A percentile compares a stretch with the other conserved stretches of the same genome.
phyloP scores from a whole-genome alignment of 2,329 filamentous ascomycete species.

The Westerdykella sp. region DNA sequence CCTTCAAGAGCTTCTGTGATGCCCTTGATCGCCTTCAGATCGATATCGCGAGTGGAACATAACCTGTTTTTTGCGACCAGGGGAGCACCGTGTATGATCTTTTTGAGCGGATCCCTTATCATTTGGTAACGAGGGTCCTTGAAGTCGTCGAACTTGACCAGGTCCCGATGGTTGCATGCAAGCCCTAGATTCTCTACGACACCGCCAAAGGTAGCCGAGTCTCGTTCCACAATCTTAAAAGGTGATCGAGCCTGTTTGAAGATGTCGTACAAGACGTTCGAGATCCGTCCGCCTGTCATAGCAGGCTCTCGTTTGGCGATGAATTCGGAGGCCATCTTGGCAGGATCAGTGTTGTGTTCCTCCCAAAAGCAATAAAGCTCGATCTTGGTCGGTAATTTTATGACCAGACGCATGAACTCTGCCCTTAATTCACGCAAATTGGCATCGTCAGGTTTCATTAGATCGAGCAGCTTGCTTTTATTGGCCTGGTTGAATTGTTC shows the following conservation, averaged over 20 bases:
- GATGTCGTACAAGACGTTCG: not conserved
- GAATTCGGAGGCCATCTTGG: slow-evolving; percentile 2
- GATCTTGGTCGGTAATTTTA: not conserved
- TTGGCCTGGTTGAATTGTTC: slow-evolving; percentile 1
- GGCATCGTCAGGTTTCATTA: slow-evolving; percentile 1
- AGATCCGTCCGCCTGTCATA: not conserved
- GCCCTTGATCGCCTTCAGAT: slow-evolving; percentile 1
- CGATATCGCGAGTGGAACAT: slow-evolving; percentile 1
- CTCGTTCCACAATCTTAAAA: slow-evolving; percentile 1
- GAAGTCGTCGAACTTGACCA: slow-evolving; percentile 5
- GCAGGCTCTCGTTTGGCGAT: slow-evolving; percentile 1
- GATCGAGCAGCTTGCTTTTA: slow-evolving; percentile 1
- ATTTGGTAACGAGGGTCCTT: slow-evolving; percentile 2
- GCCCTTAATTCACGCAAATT: not conserved
- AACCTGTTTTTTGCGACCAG: slow-evolving; percentile 1
- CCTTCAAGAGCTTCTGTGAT: slow-evolving; percentile 1
- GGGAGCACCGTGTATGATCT: slow-evolving; percentile 2
- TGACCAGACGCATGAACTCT: slow-evolving; percentile 2
- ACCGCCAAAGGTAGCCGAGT: slow-evolving; percentile 2
- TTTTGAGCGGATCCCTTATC: slow-evolving; percentile 2
- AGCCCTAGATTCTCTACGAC: slow-evolving; percentile 1
- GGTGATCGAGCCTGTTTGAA: not conserved
- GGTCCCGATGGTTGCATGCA: slow-evolving; percentile 5
- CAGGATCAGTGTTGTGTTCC: slow-evolving; percentile 2
- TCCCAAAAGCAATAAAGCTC: slow-evolving; percentile 4